Evolutionary conservation across 495 filamentous ascomycete species (phyloP).

Genomic region (Penicillium nucicola): DNA sequence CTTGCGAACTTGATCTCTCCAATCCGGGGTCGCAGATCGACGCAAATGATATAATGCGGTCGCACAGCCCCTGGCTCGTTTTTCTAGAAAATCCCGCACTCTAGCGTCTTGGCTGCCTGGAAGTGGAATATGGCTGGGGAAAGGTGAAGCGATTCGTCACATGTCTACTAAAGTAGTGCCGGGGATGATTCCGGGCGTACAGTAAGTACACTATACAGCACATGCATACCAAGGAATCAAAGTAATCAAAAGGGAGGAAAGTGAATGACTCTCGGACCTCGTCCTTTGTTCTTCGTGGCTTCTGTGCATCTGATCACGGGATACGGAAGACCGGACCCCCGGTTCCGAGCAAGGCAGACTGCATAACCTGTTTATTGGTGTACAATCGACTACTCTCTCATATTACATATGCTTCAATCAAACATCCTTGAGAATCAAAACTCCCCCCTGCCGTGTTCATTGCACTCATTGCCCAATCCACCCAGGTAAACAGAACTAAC

Average conservation of each 20-base stretch:
- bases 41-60: slow-evolving; percentile 5
- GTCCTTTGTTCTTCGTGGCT: background rate
- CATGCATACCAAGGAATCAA: too few species aligned
- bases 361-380: too few species aligned
- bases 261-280: too few species aligned
- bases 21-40: slow-evolving; percentile 13
- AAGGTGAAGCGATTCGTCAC: background rate
- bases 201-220: too few species aligned
- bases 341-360: too few species aligned
- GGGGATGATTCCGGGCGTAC: background rate
- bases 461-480: slow-evolving; percentile 27
- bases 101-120: slow-evolving; percentile 1
- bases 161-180: background rate
- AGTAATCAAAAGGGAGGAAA: too few species aligned
- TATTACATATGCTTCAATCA: slow-evolving; percentile 1
- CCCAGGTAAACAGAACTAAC: background rate
- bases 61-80: slow-evolving; percentile 17
- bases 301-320: too few species aligned
- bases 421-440: slow-evolving; percentile 10
- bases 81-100: slow-evolving; percentile 25
- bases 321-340: too few species aligned
- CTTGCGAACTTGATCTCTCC: background rate
- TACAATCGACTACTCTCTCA: too few species aligned
- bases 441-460: slow-evolving; percentile 14
- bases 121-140: background rate